Evolutionary conservation across 805 yeast species (phyloP).

Genomic region (Millerozyma miso): DNA sequence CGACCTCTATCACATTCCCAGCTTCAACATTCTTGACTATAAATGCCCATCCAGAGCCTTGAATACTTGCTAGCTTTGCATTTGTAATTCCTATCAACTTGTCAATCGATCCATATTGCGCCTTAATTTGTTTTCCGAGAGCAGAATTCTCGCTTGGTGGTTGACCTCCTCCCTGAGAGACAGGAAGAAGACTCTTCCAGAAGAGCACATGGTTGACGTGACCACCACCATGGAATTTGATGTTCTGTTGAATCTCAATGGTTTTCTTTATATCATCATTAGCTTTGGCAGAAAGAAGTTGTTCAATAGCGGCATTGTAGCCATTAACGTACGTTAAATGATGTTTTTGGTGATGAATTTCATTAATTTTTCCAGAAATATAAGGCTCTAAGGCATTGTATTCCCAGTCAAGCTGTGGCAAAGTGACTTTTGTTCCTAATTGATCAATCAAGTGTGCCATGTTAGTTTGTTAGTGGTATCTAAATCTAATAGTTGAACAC

Average conservation of each 20-base stretch:
- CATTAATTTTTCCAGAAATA: conserved; percentile 44
- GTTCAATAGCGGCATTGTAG: conserved; percentile 42
- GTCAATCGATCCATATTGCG: conserved; percentile 44
- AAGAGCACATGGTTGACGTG: conserved; percentile 47
- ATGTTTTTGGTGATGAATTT: conserved; percentile 46
- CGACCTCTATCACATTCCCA: conserved; percentile 40
- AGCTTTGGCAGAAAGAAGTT: conserved; percentile 29
- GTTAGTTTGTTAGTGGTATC: too few species aligned
- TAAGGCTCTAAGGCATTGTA: conserved; percentile 46
- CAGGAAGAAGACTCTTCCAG: conserved; percentile 48
- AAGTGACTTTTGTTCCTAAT: conserved; percentile 24
- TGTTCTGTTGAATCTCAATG: conserved; percentile 40
- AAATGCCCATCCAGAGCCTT: conserved; percentile 54
- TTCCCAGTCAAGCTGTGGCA: conserved; percentile 45
- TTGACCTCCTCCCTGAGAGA: conserved; percentile 52
- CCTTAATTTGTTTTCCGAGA: conserved; percentile 32
- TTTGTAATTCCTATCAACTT: conserved; percentile 38
- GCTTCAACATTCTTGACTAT: conserved; percentile 43
- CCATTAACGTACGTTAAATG: conserved; percentile 49
- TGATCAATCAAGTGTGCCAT: neutral
- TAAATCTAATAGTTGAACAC: too few species aligned
- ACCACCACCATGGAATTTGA: conserved; percentile 50
- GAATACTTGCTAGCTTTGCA: conserved; percentile 43
- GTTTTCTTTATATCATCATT: conserved; percentile 36
- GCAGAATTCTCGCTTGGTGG: conserved; percentile 43